Percentiles rank a stretch among this genome's conserved stretches.
Evolutionary conservation across 2,329 filamentous ascomycete genomes (phyloP).

Genomic region (Saccharata proteae): DNA sequence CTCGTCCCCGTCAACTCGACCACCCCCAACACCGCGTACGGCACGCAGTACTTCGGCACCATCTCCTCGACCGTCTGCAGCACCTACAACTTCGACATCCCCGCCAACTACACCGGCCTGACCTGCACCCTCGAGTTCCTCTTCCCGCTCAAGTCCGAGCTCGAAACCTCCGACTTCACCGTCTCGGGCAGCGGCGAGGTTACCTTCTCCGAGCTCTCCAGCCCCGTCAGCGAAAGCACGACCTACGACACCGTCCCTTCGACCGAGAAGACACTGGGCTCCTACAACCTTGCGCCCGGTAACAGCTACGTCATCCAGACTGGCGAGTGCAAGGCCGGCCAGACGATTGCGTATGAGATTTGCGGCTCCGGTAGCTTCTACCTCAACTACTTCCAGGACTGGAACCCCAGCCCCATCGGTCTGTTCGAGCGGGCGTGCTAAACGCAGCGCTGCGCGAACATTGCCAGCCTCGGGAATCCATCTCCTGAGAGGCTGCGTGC

Average conservation of each 20-base stretch:
- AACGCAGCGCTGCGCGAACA: no score
- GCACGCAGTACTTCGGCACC: conserved; percentile 15
- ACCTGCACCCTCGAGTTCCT: conserved; percentile 54
- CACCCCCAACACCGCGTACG: conserved; percentile 13
- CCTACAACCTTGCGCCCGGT: conserved; percentile 37
- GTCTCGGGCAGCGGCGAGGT: conserved; percentile 42
- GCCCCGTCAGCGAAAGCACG: conserved; percentile 35
- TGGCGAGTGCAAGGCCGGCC: conserved; percentile 43
- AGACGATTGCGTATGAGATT: conserved; percentile 42
- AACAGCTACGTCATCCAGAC: conserved; percentile 41
- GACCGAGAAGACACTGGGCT: conserved; percentile 32
- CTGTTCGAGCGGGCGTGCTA: conserved; percentile 16
- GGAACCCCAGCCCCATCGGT: conserved; percentile 37
- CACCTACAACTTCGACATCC: conserved; percentile 38
- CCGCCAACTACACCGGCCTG: conserved; percentile 39
- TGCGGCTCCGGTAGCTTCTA: conserved; percentile 37
- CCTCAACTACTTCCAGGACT: conserved; percentile 54
- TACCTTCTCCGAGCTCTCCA: conserved; percentile 41
- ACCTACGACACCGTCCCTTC: conserved; percentile 42
- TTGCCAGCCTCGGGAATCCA: no score
- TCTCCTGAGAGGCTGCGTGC: no score
- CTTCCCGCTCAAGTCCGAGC: conserved; percentile 38
- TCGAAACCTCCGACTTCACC: conserved; percentile 36
- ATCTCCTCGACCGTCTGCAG: conserved; percentile 24
- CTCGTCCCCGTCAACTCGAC: conserved; percentile 19